Conservation (phyloP, 805 yeast genomes). For the Cyberlindnera suaveolens region DNA sequence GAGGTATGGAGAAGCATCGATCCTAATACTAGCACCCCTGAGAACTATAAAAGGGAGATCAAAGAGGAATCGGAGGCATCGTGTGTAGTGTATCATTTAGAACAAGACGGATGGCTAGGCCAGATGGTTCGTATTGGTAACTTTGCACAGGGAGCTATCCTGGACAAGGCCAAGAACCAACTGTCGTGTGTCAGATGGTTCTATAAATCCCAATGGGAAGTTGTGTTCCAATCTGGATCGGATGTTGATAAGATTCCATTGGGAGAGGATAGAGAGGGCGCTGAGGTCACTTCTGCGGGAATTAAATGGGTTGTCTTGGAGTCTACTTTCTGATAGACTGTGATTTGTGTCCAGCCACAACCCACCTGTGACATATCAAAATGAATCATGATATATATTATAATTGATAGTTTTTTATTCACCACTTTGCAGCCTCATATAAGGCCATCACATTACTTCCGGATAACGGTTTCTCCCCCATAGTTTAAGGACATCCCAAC, state of each 20-base stretch:
- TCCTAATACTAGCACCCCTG: conserved; percentile 30
- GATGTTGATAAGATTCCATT: conserved; percentile 17
- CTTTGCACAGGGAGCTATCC: conserved; percentile 45
- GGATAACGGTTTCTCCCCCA: too few species aligned
- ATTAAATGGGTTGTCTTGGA: conserved; percentile 16
- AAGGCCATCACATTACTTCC: too few species aligned
- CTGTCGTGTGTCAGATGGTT: conserved; percentile 16
- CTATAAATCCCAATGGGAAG: conserved; percentile 10
- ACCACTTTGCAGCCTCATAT: too few species aligned
- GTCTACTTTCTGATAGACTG: conserved; percentile 4
- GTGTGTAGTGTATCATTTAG: conserved; percentile 28
- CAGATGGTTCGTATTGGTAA: conserved; percentile 42
- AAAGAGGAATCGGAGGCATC: conserved; percentile 24
- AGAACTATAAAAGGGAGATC: conserved; percentile 11
- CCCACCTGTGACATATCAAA: too few species aligned
- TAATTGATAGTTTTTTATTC: too few species aligned
- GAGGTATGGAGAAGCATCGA: conserved; percentile 52
- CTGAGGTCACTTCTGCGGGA: conserved; percentile 4
- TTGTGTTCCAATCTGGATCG: conserved; percentile 14
- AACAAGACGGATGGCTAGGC: conserved; percentile 29
- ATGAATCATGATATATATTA: too few species aligned
- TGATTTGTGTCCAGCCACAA: neutral
- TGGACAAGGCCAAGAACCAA: conserved; percentile 19
- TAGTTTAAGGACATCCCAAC: too few species aligned
- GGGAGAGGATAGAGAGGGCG: conserved; percentile 11